Conservation (phyloP, 164 flowering plant species). For the Euptelea pleiosperma region DNA sequence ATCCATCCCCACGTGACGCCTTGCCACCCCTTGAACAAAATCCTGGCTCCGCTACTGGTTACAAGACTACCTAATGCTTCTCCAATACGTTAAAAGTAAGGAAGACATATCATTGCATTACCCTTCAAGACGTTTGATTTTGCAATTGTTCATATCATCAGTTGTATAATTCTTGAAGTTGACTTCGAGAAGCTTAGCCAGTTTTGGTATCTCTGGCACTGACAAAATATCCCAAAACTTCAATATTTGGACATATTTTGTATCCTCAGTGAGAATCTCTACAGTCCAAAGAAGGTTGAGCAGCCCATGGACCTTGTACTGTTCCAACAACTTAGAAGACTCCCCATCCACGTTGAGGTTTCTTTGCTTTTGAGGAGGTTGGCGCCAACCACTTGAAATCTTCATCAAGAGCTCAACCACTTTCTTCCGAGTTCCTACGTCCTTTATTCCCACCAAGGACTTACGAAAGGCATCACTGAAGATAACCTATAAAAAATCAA, state of each 20-base stretch:
- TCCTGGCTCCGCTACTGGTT: too few relatives aligned
- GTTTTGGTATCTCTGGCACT: conserved; percentile 8
- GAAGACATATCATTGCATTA: conserved; percentile 8
- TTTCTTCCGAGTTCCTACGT: conserved; percentile 16
- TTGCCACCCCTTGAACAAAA: too few relatives aligned
- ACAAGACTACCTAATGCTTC: too few relatives aligned
- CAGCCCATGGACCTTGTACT: conserved; percentile 21
- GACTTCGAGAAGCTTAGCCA: conserved; percentile 14
- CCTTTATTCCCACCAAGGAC: conserved; percentile 21
- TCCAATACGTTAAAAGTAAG: too few relatives aligned
- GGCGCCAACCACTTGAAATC: conserved; percentile 48
- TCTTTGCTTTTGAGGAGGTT: conserved; percentile 7
- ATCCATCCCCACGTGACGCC: too few relatives aligned
- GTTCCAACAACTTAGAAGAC: conserved; percentile 29
- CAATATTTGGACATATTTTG: conserved; percentile 28
- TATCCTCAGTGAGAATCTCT: conserved; percentile 28
- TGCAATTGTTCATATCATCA: conserved; percentile 14
- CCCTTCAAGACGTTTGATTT: conserved; percentile 21
- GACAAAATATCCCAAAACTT: conserved; percentile 34
- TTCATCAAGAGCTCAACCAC: conserved; percentile 25
- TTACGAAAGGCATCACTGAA: conserved; percentile 30
- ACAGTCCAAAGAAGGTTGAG: conserved; percentile 36
- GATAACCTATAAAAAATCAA: conserved; percentile 27
- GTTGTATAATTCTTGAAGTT: conserved; percentile 16
- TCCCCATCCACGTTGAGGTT: conserved; percentile 7